These are phyloP conservation scores for Acrocalymma vagum DNA, from an alignment of 2,329 filamentous ascomycete species.

Conservation along the genomic window DNA sequence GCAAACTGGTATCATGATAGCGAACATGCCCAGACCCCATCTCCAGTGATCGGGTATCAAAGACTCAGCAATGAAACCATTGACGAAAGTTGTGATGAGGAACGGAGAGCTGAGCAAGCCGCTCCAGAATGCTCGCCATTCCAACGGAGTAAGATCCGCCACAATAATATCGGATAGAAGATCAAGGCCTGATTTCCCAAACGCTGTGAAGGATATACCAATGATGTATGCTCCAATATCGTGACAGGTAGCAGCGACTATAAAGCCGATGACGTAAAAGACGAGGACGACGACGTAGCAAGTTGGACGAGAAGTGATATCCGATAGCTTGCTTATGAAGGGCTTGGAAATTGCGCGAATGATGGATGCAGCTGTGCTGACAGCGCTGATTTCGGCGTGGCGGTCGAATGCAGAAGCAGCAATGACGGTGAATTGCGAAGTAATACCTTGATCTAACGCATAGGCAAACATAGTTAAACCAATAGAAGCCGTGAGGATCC, in stretches of 20 bases:
- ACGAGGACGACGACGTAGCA: conserved; percentile 50
- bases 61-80: conserved; percentile 53
- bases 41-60: conserved; percentile 46
- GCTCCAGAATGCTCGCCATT: conserved; percentile 39
- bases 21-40: conserved; percentile 36
- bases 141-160: conserved; percentile 33
- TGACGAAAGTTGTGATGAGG: conserved; percentile 51
- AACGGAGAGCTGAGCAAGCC: conserved; percentile 37
- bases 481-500: conserved; percentile 26
- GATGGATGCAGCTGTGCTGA: conserved; percentile 23
- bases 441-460: conserved; percentile 29
- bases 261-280: conserved; percentile 33
- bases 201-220: conserved; percentile 32
- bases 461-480: conserved; percentile 40
- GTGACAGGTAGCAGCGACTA: conserved; percentile 18
- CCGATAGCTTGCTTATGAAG: conserved; percentile 28
- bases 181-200: conserved; percentile 39
- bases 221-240: conserved; percentile 31
- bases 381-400: conserved; percentile 20
- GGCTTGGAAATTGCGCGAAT: conserved; percentile 31
- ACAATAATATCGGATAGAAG: conserved; percentile 38
- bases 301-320: conserved; percentile 34
- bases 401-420: conserved; percentile 25
- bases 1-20: conserved; percentile 30
- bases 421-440: conserved; percentile 25